Base-by-base conservation (phyloP, 2,329 filamentous ascomycete species). In the Fusarium nygamai region DNA sequence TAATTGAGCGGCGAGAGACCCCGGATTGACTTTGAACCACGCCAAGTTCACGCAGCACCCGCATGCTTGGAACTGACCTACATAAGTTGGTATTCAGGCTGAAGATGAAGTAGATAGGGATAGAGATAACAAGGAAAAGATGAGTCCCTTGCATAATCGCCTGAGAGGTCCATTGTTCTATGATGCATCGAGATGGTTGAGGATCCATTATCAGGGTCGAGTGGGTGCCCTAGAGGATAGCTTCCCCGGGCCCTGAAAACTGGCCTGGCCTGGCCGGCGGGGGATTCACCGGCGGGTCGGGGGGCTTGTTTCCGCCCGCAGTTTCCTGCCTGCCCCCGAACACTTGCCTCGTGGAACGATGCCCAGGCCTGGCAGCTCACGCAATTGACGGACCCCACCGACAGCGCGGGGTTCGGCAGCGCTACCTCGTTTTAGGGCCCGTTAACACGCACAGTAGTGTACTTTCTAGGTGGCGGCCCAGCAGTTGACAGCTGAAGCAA, bases 331-430 rank as follows among this genome's bases (percentile, higher is more conserved):
- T 58, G 31, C 14, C 46, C 39, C 62, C 29, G 6, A 41, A 44
- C 62, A 31, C 69, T 62, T 57, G 50, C 71, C 48, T 64, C 50
- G 58, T 77, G 73, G 73, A 63, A 75, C 75, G 47, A 72, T 65
- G 41, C 56, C n/a, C 16, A 50, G 56, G 41, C 19, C 34, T 36
- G 31, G 56, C n/a, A 20, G 68, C 71, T 64, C 51, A 59, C 34
- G 41, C 41, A 59, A 46, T 51, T 59, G 63, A 50, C 54, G 60
- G 31, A 36, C 33, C 53, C 64, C 44, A 47, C 56, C 41, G 41
- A 59, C 69, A 76, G 65, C 76, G 76, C 77, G 76, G 76, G 76
- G 75, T 78, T 73, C 65, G 57, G 64, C 59, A 64, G 67, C 75
- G 64, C 75, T 73, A 76, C 61, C 59, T 69, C 61, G 56, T 50